phyloP scores from a whole-genome alignment of 805 yeast genomes.

The Cyberlindnera bimundalis region DNA sequence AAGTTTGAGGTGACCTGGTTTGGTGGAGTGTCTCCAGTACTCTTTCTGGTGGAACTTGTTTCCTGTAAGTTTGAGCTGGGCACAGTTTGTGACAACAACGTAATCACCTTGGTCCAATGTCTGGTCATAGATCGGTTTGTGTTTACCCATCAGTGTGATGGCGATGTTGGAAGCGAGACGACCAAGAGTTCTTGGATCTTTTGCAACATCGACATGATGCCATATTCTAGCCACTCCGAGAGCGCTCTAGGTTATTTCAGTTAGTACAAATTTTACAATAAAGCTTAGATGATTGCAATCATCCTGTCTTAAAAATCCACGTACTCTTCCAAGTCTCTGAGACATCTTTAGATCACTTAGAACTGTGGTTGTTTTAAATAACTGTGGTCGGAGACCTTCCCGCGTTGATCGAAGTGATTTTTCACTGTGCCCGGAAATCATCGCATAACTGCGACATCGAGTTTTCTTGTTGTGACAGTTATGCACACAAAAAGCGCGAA shows the following conservation, averaged over 20 bases:
- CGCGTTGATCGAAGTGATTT: not conserved
- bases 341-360: slow-evolving; percentile 21
- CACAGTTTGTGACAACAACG: slow-evolving; percentile 93
- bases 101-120: slow-evolving; percentile 91
- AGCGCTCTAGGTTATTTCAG: slow-evolving; percentile 38
- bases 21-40: slow-evolving; percentile 85
- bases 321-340: slow-evolving; percentile 28
- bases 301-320: slow-evolving; percentile 3
- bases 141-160: slow-evolving; percentile 88
- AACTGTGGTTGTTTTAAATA: not conserved
- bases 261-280: not conserved
- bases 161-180: slow-evolving; percentile 90
- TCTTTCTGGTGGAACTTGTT: slow-evolving; percentile 74
- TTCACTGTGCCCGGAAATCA: not conserved
- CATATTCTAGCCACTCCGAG: slow-evolving; percentile 81
- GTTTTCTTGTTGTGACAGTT: not conserved
- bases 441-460: not conserved
- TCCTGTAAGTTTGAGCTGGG: slow-evolving; percentile 79
- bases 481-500: not conserved
- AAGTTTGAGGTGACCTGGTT: slow-evolving; percentile 86
- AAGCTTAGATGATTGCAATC: not conserved
- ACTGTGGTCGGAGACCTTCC: not conserved
- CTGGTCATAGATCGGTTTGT: slow-evolving; percentile 83
- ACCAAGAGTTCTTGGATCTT: slow-evolving; percentile 84
- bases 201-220: slow-evolving; percentile 93